Evolutionary conservation across 1,284 basidiomycete genomes (phyloP).

Genomic region (Rhodotorula sp.): DNA sequence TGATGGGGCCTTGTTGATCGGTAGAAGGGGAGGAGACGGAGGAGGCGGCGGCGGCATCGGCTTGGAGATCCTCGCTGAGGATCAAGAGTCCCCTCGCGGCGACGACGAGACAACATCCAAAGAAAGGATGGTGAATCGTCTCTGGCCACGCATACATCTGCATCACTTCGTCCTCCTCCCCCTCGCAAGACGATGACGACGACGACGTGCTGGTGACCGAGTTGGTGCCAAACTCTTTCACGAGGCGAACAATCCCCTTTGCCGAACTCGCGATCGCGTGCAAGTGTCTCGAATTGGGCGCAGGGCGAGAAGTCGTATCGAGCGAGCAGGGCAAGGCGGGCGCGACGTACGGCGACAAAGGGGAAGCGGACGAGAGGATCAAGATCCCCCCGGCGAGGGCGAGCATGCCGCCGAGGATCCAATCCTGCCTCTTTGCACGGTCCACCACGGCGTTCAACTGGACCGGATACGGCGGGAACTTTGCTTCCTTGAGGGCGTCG

Average conservation of each 20-base stretch:
- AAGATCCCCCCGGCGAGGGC: constrained; percentile 8
- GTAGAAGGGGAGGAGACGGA: not conserved
- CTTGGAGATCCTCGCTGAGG: constrained; percentile 5
- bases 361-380: constrained; percentile 14
- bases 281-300: not conserved
- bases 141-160: not conserved
- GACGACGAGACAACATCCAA: constrained; percentile 25
- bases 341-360: constrained; percentile 15
- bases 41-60: not conserved
- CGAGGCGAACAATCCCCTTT: constrained; percentile 9
- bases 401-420: constrained; percentile 8
- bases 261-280: constrained; percentile 4
- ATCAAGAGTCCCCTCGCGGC: constrained; percentile 15
- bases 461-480: not conserved
- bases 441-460: not conserved
- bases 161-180: not conserved
- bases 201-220: not conserved
- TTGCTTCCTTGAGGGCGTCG: constrained; percentile 2
- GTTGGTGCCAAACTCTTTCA: not conserved
- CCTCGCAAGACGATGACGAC: not conserved
- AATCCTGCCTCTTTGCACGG: not conserved
- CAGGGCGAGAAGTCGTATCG: constrained; percentile 16
- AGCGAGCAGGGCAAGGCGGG: constrained; percentile 18
- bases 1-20: too few relatives aligned
- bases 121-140: constrained; percentile 12